Evolutionary conservation across 345 rosid species (phyloP).

Genomic region (Brassica juncea): DNA sequence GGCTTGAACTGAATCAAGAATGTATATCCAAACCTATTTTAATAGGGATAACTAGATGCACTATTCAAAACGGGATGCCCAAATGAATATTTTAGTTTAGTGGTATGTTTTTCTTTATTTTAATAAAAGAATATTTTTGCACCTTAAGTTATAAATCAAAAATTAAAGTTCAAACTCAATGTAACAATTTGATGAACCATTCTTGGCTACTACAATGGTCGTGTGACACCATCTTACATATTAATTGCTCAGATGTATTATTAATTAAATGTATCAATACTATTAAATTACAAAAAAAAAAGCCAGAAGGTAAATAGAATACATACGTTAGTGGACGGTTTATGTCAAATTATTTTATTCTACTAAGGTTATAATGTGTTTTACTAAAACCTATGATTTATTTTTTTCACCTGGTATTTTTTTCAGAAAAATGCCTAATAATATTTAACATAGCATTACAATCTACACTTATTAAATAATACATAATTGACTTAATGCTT

Average conservation of each 20-base stretch:
- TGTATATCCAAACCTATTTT: neutral
- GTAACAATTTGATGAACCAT: conserved; percentile 2
- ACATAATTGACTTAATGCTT: no score
- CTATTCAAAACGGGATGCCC: neutral
- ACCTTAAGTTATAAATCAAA: neutral
- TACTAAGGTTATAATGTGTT: neutral
- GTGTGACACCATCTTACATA: neutral
- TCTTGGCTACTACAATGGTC: neutral
- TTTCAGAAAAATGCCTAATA: no score
- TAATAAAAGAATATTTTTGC: neutral
- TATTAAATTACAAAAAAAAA: no score
- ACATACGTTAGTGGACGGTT: neutral
- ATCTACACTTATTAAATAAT: no score
- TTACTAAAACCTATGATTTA: neutral
- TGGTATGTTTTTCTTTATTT: neutral
- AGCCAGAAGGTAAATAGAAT: neutral
- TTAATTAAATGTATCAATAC: neutral
- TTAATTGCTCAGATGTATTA: neutral
- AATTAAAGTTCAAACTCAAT: neutral
- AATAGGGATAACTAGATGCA: neutral
- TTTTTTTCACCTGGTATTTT: no score
- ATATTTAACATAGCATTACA: no score
- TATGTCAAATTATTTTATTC: neutral
- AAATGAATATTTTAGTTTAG: neutral
- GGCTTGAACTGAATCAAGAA: neutral